Conservation (phyloP, 2,329 filamentous ascomycete genomes). For the Aspergillus awamori region DNA sequence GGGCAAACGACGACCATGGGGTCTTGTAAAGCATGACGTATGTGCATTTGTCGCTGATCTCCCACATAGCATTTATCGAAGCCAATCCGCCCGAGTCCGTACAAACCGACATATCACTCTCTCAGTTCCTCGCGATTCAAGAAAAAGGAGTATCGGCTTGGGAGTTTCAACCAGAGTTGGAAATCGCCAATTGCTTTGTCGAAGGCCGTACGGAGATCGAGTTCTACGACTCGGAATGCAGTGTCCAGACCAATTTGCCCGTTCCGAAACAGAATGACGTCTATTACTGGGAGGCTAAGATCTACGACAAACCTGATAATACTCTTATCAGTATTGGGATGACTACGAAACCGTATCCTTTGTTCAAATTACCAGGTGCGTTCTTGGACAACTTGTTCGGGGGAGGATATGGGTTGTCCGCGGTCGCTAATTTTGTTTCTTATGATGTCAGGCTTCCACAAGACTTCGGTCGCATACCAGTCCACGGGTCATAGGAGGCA, state of each 20-base stretch:
- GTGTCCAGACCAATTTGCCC: conserved; percentile 93
- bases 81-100: conserved; percentile 93
- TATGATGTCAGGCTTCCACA: conserved; percentile 73
- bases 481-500: conserved; percentile 84
- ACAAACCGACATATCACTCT: conserved; percentile 95
- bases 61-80: conserved; percentile 76
- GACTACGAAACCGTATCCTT: conserved; percentile 93
- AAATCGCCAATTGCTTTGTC: conserved; percentile 98
- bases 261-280: conserved; percentile 99
- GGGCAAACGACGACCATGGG: background rate
- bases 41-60: conserved; percentile 7
- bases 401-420: background rate
- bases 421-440: conserved; percentile 18
- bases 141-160: conserved; percentile 99
- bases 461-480: conserved; percentile 86
- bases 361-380: conserved; percentile 90
- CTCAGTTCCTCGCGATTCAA: conserved; percentile 96
- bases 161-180: conserved; percentile 98
- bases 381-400: conserved; percentile 14
- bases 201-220: conserved; percentile 96
- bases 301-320: conserved; percentile 93
- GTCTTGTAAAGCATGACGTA: background rate
- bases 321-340: conserved; percentile 89
- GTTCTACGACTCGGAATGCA: conserved; percentile 97
- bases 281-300: conserved; percentile 99